These are phyloP conservation scores for Scytalidium lignicola DNA, from an alignment of 2,329 filamentous ascomycete species.

Conservation along the genomic window DNA sequence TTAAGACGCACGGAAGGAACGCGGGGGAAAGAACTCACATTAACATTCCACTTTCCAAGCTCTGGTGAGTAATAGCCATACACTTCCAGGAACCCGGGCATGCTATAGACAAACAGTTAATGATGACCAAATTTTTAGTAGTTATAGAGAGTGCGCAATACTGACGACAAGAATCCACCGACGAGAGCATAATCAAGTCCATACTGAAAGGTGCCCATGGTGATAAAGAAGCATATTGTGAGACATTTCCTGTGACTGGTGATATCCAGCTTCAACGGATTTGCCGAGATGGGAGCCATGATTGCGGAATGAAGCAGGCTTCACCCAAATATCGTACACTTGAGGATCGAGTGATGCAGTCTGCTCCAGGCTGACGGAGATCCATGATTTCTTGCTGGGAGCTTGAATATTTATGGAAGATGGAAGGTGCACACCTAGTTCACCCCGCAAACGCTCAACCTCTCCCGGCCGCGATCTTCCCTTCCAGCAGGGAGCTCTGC, in stretches of 20 bases:
- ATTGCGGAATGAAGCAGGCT: neutral
- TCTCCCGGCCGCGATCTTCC: neutral
- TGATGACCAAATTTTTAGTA: neutral
- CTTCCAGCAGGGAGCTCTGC: no score
- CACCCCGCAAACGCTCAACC: neutral
- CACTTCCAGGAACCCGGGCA: slow-evolving; percentile 46
- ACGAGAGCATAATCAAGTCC: slow-evolving; percentile 43
- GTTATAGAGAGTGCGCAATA: neutral
- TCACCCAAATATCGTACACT: neutral
- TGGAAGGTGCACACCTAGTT: neutral
- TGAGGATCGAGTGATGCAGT: neutral
- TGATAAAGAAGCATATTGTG: slow-evolving; percentile 39
- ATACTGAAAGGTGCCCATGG: slow-evolving; percentile 47
- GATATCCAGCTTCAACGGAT: slow-evolving; percentile 11
- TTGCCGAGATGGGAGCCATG: slow-evolving; percentile 7
- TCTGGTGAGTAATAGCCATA: slow-evolving; percentile 36
- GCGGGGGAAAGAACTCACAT: slow-evolving; percentile 10
- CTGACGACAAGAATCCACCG: slow-evolving; percentile 37
- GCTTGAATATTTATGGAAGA: neutral
- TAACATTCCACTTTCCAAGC: slow-evolving; percentile 11
- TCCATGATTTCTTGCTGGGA: neutral
- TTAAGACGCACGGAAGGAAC: no score
- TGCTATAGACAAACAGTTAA: slow-evolving; percentile 13
- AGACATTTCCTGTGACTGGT: slow-evolving; percentile 37
- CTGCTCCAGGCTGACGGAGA: neutral